Conservation (phyloP, 495 filamentous ascomycete genomes). For the Amorphotheca resinae region DNA sequence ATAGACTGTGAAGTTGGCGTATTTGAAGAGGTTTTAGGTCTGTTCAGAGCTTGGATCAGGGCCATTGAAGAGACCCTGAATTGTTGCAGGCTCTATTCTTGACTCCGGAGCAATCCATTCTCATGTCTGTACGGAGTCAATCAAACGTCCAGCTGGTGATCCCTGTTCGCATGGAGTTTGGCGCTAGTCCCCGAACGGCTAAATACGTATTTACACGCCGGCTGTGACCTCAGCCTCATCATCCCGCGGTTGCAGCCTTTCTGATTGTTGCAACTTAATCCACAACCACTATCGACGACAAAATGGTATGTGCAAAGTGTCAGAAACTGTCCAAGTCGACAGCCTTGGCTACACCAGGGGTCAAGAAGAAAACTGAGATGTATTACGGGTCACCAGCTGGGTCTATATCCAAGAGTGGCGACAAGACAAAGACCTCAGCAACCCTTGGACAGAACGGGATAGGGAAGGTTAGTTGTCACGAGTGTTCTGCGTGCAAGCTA, state of each 20-base stretch:
- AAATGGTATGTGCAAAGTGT: conserved; percentile 61
- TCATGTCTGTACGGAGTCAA: no score
- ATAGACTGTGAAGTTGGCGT: no score
- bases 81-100: no score
- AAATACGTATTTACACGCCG: no score
- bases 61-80: conserved; percentile 1
- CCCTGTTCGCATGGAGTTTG: neutral
- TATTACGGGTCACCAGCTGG: conserved; percentile 51
- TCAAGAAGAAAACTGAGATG: conserved; percentile 61
- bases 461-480: conserved; percentile 33
- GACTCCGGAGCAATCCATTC: no score
- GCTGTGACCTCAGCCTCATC: conserved; percentile 10
- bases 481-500: neutral
- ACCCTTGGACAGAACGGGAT: conserved; percentile 44
- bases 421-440: conserved; percentile 30
- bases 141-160: neutral
- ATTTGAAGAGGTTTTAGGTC: no score
- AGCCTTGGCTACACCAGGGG: conserved; percentile 52
- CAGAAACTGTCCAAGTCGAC: conserved; percentile 49
- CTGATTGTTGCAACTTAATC: neutral
- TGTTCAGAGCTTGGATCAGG: no score
- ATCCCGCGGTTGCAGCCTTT: neutral
- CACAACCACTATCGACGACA: conserved; percentile 5
- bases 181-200: no score
- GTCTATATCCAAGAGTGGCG: conserved; percentile 25